Conservation (phyloP, 164 flowering plant genomes). For the Sextonia rubra region DNA sequence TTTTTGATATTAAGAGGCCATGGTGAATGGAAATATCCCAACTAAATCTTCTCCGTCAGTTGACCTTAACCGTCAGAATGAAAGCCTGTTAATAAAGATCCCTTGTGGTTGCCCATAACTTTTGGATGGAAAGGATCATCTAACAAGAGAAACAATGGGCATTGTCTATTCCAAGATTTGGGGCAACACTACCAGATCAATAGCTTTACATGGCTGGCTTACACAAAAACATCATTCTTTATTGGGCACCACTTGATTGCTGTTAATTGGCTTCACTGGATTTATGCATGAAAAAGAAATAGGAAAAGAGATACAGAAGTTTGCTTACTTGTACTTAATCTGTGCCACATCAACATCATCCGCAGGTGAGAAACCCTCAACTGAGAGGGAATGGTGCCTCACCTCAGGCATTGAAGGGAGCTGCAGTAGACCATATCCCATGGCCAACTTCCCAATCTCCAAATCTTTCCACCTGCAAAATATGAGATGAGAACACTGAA, state of each 20-base stretch:
- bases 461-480: slow-evolving; percentile 81
- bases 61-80: no score
- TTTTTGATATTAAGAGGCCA: no score
- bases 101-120: no score
- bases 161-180: not conserved
- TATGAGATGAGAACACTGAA: slow-evolving; percentile 1
- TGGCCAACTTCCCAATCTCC: slow-evolving; percentile 84
- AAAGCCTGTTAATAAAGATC: no score
- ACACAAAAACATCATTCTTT: not conserved
- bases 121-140: not conserved
- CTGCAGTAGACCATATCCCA: slow-evolving; percentile 90
- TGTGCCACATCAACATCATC: slow-evolving; percentile 62
- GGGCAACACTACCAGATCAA: not conserved
- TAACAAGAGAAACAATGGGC: not conserved
- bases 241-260: not conserved
- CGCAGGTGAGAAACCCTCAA: slow-evolving; percentile 61
- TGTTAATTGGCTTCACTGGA: not conserved
- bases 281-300: not conserved
- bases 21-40: no score
- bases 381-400: slow-evolving; percentile 63
- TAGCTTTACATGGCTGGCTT: not conserved
- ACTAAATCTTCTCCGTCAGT: no score
- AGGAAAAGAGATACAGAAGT: not conserved
- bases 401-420: slow-evolving; percentile 86
- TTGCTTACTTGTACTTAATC: slow-evolving; percentile 78